Evolutionary conservation across 352 stramenopile genomes (phyloP).

Genomic region (Peronospora belbahrii): DNA sequence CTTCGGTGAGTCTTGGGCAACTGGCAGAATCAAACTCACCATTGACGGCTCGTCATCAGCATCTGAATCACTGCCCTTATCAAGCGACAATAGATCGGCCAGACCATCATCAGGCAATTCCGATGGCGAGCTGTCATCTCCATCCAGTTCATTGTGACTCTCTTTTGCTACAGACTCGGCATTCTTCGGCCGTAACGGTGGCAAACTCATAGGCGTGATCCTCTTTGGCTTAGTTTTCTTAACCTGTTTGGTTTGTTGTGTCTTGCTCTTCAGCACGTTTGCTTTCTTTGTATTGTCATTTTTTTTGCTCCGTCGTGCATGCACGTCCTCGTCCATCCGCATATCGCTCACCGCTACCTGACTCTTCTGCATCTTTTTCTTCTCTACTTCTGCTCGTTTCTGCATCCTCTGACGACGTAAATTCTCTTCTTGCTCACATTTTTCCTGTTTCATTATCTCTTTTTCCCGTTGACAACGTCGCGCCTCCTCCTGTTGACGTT

Average conservation of each 20-base stretch:
- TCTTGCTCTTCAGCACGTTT: constrained; percentile 5
- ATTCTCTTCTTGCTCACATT: too few species aligned
- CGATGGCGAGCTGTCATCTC: constrained; percentile 15
- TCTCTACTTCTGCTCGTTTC: not conserved
- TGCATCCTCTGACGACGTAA: too few species aligned
- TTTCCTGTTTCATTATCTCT: too few species aligned
- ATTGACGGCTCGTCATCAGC: constrained; percentile 35
- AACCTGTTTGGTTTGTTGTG: not conserved
- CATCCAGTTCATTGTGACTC: constrained; percentile 12
- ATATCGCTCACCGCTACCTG: constrained; percentile 1
- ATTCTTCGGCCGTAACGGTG: constrained; percentile 4
- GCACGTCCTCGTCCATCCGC: constrained; percentile 15
- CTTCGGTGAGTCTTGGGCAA: constrained; percentile 22
- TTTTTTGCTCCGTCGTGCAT: not conserved
- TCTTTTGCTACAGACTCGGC: constrained; percentile 10
- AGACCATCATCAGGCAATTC: constrained; percentile 39
- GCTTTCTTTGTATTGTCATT: constrained; percentile 8
- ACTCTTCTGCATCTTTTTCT: constrained; percentile 13
- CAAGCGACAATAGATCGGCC: constrained; percentile 44
- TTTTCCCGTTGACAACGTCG: constrained; percentile 9
- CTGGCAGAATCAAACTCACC: constrained; percentile 46
- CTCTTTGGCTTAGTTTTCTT: constrained; percentile 16
- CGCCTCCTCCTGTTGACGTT: constrained; percentile 15
- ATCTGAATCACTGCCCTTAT: constrained; percentile 56
- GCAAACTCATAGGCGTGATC: constrained; percentile 14